Evolutionary conservation across 2,329 filamentous ascomycete species (phyloP), one percentile per base, ranked within the genome.

Genomic region (Fusarium sp.): DNA sequence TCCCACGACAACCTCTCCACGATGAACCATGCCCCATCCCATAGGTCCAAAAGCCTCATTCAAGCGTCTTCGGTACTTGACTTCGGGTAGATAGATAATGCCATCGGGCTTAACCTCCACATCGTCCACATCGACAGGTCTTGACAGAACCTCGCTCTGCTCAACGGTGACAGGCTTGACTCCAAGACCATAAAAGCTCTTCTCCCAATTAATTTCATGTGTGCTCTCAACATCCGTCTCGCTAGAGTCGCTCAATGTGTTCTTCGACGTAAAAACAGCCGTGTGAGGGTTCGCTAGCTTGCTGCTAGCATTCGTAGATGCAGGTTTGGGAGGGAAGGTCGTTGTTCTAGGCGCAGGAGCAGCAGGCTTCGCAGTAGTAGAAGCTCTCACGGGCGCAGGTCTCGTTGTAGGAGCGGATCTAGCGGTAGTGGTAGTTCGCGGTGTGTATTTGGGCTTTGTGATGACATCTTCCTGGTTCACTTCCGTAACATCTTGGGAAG

Each of bases 71-170:
- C 96, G 86, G 83, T 99, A 99, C 83, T 98, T 98, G 85, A 99
- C 98, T 86, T 99, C 96, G 15, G 96, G 96, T 63, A 99, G 85
- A 80, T 98, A 99, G 64, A 98, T 85, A 73, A 99, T 95, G 34
- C 96, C 96, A 83, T 99, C 96, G 32, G 96, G 95, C 84, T 99
- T 99, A 78, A 99, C 92, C 84, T 99, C 96, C 59, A 99, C 90
- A 81, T 98, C 95, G 50, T 90, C 87, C 1, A 87, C 82, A 57
- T 89, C 83, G 15, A 97, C 79, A 3, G 90, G 89, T 60, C 88
- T 84, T 68, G 92, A 87, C 49, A 98, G 86, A 22, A 93, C 86
- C 18, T 89, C 86, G 12, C 88, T 86, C 56, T 91, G 88, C 80
- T 94, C 91, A 47, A 89, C 83, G 6, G 89, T 84, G 80, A 97